phyloP scores from a whole-genome alignment of 176 grass and related monocot genomes.

The Cenchrus purpureus region DNA sequence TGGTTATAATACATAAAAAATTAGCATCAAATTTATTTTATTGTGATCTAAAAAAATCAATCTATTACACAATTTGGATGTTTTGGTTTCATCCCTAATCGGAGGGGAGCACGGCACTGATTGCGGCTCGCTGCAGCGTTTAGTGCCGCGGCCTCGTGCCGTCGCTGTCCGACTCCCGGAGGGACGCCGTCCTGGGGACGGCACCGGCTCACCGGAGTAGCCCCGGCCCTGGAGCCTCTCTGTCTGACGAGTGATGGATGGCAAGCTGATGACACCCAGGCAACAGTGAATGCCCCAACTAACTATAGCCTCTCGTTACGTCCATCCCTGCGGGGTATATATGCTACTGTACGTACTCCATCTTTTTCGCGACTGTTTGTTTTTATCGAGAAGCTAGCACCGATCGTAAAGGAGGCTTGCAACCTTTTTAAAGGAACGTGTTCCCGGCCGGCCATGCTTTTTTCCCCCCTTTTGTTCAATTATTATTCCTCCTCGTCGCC shows the following conservation, averaged over 20 bases:
- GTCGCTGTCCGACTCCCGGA: neutral
- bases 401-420: too few relatives aligned
- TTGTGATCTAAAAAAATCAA: too few relatives aligned
- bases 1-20: too few relatives aligned
- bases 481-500: too few relatives aligned
- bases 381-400: neutral
- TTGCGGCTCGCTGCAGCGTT: neutral
- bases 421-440: too few relatives aligned
- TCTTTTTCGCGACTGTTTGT: neutral
- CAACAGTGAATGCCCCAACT: neutral
- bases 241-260: neutral
- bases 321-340: neutral
- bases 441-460: too few relatives aligned
- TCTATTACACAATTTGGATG: too few relatives aligned
- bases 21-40: too few relatives aligned
- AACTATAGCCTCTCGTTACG: neutral
- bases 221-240: neutral
- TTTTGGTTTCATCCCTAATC: too few relatives aligned
- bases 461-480: too few relatives aligned
- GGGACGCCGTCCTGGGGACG: conserved; percentile 8
- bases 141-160: neutral
- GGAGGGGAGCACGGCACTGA: neutral
- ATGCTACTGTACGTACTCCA: neutral
- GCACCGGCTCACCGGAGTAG: neutral
- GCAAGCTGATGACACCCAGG: neutral